Evolutionary conservation across 2,329 filamentous ascomycete genomes (phyloP).

Genomic region (Periconia macrospinosa): DNA sequence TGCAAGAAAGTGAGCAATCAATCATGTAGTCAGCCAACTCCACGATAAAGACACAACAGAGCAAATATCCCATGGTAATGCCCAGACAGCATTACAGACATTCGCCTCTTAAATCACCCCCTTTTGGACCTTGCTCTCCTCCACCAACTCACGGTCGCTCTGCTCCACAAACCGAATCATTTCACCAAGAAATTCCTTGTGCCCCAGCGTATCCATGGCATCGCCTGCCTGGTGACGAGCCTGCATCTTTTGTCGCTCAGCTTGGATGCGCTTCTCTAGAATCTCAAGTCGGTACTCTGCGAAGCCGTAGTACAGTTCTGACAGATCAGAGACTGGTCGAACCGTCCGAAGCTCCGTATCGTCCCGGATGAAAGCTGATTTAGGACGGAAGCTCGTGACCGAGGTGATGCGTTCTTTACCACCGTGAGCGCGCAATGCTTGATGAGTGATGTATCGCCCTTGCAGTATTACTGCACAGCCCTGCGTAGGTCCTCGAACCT

Average conservation of each 20-base stretch:
- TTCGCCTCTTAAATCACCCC: conserved; percentile 34
- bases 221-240: conserved; percentile 34
- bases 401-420: conserved; percentile 65
- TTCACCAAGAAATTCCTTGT: conserved; percentile 42
- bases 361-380: conserved; percentile 57
- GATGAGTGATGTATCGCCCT: conserved; percentile 68
- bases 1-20: background rate
- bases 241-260: conserved; percentile 43
- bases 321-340: conserved; percentile 59
- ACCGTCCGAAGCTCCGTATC: conserved; percentile 64
- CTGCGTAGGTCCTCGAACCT: conserved; percentile 63
- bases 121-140: conserved; percentile 27
- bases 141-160: conserved; percentile 39
- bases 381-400: conserved; percentile 67
- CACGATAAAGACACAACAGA: too few relatives aligned
- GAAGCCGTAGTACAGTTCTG: conserved; percentile 64
- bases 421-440: conserved; percentile 62
- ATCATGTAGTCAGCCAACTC: too few relatives aligned
- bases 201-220: conserved; percentile 32
- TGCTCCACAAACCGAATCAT: conserved; percentile 36
- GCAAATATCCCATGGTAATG: too few relatives aligned
- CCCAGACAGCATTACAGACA: conserved; percentile 15
- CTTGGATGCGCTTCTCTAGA: conserved; percentile 60
- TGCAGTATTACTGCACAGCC: conserved; percentile 67
- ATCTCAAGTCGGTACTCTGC: conserved; percentile 65